Base-by-base conservation (phyloP, 768 basidiomycete genomes). In the Phallus indusiatus region DNA sequence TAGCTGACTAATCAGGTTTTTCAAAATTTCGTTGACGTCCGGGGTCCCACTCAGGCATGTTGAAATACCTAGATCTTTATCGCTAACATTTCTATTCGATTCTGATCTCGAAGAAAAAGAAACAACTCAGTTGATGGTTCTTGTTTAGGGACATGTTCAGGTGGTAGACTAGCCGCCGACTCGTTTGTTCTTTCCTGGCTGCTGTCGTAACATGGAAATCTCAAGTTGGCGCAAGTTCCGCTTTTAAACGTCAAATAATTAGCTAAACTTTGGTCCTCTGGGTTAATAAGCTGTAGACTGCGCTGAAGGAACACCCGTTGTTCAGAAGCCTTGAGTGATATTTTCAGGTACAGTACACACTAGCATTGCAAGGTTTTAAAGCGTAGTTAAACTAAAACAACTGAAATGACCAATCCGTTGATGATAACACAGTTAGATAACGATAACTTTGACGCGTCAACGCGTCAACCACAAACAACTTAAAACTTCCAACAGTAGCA, bases 281-380 rank as follows among this genome's bases (percentile, higher is more conserved):
- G 3, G 1, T 48, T 47, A 20, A 52, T 14, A 22, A 88, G 88
- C 91, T 85, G 78, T 91, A 20, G 88, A 91, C 68, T 89, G 88
- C 70, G 89, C 86, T 14, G 88, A 90, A 70, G 90, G 90, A 36
- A 90, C 88, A 12, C 71, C n/a, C n/a, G n/a, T n/a, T n/a, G n/a
- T n/a, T n/a, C n/a, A n/a, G n/a, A n/a, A n/a, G n/a, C n/a, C n/a
- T n/a, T n/a, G n/a, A n/a, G n/a, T n/a, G n/a, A n/a, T n/a, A n/a
- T n/a, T n/a, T n/a, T n/a, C n/a, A n/a, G n/a, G n/a, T n/a, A n/a
- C n/a, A n/a, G n/a, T n/a, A n/a, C n/a, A n/a, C n/a, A n/a, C n/a
- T n/a, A n/a, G n/a, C n/a, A n/a, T n/a, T n/a, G n/a, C n/a, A n/a
- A n/a, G n/a, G n/a, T n/a, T n/a, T n/a, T n/a, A n/a, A n/a, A n/a